These are phyloP conservation scores for Curvularia eragrostidis DNA, from an alignment of 2,329 filamentous ascomycete genomes.

Conservation along the genomic window DNA sequence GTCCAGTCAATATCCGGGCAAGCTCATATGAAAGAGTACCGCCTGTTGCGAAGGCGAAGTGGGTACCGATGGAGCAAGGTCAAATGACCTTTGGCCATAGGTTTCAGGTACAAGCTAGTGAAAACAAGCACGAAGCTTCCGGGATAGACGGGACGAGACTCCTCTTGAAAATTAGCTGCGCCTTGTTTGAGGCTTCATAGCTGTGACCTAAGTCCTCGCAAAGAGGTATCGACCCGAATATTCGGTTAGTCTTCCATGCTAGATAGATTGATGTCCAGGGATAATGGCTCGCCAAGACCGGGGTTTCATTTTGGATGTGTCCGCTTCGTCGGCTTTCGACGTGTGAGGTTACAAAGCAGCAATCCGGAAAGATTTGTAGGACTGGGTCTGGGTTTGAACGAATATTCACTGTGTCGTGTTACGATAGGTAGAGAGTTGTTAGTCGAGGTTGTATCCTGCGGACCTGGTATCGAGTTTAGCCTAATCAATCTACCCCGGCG, in stretches of 20 bases:
- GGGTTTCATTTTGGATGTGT: constrained; percentile 11
- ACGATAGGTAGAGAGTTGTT: neutral
- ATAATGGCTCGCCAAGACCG: constrained; percentile 13
- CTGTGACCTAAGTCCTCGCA: constrained; percentile 27
- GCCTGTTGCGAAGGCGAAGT: neutral
- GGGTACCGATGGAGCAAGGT: constrained; percentile 6
- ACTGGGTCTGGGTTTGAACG: neutral
- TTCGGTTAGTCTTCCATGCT: constrained; percentile 23
- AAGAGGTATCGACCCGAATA: constrained; percentile 31
- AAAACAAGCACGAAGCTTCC: constrained; percentile 28
- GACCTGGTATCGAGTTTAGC: constrained; percentile 32
- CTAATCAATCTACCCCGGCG: constrained; percentile 35
- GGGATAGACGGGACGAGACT: constrained; percentile 46
- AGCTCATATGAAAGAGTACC: neutral
- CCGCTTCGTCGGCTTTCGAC: constrained; percentile 1
- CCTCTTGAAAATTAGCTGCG: constrained; percentile 32
- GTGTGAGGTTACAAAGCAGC: neutral
- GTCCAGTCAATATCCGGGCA: neutral
- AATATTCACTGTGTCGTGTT: neutral
- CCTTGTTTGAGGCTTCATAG: constrained; percentile 28
- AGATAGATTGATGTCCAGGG: constrained; percentile 18
- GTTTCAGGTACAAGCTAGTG: constrained; percentile 19
- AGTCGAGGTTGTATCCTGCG: constrained; percentile 9
- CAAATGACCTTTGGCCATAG: constrained; percentile 13
- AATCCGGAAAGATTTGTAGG: neutral